Conservation (phyloP, 495 filamentous ascomycete species). For the Trichoderma erinaceum region DNA sequence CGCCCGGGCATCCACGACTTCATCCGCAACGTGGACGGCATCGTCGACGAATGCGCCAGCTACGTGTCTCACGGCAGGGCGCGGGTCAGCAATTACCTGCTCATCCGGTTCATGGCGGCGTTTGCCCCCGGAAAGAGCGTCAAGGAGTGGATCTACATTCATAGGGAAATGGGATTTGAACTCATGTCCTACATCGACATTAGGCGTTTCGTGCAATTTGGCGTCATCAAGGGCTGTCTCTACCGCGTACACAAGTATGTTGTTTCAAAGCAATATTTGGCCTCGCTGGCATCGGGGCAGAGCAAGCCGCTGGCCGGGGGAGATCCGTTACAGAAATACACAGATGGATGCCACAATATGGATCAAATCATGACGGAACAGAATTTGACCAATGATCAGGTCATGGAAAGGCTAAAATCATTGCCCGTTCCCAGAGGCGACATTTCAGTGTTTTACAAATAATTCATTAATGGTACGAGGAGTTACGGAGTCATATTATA, state of each 20-base stretch:
- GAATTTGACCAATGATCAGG: slow-evolving; percentile 52
- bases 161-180: slow-evolving; percentile 51
- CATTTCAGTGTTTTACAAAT: slow-evolving; percentile 46
- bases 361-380: slow-evolving; percentile 87
- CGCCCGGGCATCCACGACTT: slow-evolving; percentile 66
- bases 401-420: slow-evolving; percentile 44
- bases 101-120: slow-evolving; percentile 69
- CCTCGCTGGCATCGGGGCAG: slow-evolving; percentile 35
- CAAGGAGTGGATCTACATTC: slow-evolving; percentile 71
- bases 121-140: slow-evolving; percentile 73
- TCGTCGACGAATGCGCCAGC: slow-evolving; percentile 78
- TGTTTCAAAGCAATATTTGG: slow-evolving; percentile 52
- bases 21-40: slow-evolving; percentile 56
- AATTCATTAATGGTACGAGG: not conserved
- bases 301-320: slow-evolving; percentile 28
- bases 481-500: not conserved
- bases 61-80: slow-evolving; percentile 57
- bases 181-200: slow-evolving; percentile 72
- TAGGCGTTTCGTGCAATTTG: slow-evolving; percentile 87
- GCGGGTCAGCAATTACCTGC: slow-evolving; percentile 42
- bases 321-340: slow-evolving; percentile 53
- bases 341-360: slow-evolving; percentile 78
- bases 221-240: slow-evolving; percentile 90
- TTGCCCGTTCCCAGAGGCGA: slow-evolving; percentile 39
- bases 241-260: slow-evolving; percentile 92